Base-by-base conservation (phyloP, 495 filamentous ascomycete genomes). In the Neurospora pannonica region DNA sequence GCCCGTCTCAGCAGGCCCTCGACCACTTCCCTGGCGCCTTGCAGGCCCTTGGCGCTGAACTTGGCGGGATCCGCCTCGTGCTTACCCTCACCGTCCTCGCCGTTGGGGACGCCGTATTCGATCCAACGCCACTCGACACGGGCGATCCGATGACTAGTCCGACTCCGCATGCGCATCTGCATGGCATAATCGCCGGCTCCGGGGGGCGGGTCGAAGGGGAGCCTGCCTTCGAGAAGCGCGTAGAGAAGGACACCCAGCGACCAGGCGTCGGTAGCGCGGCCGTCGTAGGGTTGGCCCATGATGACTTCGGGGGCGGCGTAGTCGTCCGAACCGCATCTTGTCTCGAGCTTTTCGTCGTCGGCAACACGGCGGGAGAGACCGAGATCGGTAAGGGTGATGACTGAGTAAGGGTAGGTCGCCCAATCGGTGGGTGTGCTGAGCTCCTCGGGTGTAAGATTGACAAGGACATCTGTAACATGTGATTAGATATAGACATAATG, bases 251-350 rank as follows among this genome's bases (percentile, higher is more conserved):
- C 96, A 70, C 96, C 96, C 6, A 98, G 87, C 1, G 95, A 95
- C 96, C 96, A 99, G 24, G 94, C 94, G 78, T 99, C 96, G 4
- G 93, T 95, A 8, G 89, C 87, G 24, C 97, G 94, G 40, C 97
- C 96, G 80, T 99, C 96, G 79, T 99, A 99, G 6, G 94, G 88
- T 79, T 97, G 94, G 24, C 94, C 94, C 86, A 99, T 93, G 31
- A 99, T 91, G 62, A 99, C 93, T 81, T 99, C 96, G 0, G 96
- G 96, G 0, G 96, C 94, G 4, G 96, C 97, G 78, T 99, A 99
- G 84, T 99, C 96, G 81, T 98, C 96, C 40, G 92, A 95, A 21
- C 96, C 96, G 80, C 96, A 99, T 17, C 95, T 88, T 15, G 95
- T 97, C 60, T 93, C 92, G 17, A 99, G 87, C 37, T 95, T 92